A percentile compares a stretch with the other conserved stretches of the same genome.
Conservation (phyloP, 1,284 basidiomycete genomes). For the Boletus semigastroideus region DNA sequence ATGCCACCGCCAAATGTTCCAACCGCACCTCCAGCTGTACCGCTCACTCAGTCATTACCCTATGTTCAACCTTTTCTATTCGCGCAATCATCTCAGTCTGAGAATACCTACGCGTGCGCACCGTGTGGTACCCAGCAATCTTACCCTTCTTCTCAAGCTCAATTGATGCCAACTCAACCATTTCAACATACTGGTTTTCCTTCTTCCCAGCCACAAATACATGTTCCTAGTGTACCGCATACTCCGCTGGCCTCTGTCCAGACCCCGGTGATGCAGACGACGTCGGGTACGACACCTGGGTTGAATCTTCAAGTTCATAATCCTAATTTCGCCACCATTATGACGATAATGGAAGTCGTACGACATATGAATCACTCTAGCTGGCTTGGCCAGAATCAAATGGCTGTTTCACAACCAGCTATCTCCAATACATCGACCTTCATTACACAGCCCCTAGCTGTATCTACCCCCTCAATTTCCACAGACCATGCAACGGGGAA, state of each 20-base stretch:
- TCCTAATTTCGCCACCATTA: slow-evolving; percentile 28
- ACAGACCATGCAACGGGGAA: not conserved
- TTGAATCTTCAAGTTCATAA: slow-evolving; percentile 22
- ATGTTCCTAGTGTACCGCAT: slow-evolving; percentile 12
- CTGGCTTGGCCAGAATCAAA: slow-evolving; percentile 22
- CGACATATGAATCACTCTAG: slow-evolving; percentile 30
- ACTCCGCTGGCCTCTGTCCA: slow-evolving; percentile 16
- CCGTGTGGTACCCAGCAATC: slow-evolving; percentile 16
- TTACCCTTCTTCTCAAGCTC: slow-evolving; percentile 19
- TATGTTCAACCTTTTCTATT: slow-evolving; percentile 14
- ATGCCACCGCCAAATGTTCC: slow-evolving; percentile 4
- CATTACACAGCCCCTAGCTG: slow-evolving; percentile 7
- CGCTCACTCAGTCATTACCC: slow-evolving; percentile 10
- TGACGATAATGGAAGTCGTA: slow-evolving; percentile 36
- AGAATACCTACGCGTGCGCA: slow-evolving; percentile 18
- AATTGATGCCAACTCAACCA: slow-evolving; percentile 16
- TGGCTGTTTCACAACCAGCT: slow-evolving; percentile 16
- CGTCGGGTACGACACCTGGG: slow-evolving; percentile 9
- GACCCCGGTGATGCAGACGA: slow-evolving; percentile 14
- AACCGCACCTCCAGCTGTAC: not conserved
- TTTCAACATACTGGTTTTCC: slow-evolving; percentile 18
- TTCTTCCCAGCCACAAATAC: slow-evolving; percentile 21
- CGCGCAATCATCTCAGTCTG: slow-evolving; percentile 19
- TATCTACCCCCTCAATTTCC: slow-evolving; percentile 6
- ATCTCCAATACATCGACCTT: slow-evolving; percentile 4